Evolutionary conservation across 495 filamentous ascomycete species (phyloP), one percentile per base, ranked within the genome.

Genomic region (Aspergillus funiculosus): DNA sequence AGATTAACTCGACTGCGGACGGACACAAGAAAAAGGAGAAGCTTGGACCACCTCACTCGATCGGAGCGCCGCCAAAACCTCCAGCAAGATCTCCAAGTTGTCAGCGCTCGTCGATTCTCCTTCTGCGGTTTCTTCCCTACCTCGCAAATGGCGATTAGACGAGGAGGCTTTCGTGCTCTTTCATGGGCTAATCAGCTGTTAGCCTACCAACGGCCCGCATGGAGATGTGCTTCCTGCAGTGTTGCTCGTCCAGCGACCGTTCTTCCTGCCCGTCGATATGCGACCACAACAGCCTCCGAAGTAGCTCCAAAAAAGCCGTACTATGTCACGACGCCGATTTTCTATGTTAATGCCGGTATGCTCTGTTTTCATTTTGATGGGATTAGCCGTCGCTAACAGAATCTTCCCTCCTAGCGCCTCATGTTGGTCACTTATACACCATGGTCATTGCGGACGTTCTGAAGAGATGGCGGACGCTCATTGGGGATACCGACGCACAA

Each of bases 341-440:
- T 97, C 73, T 99, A 99, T 60, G 94, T 97, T 64, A 99, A 99
- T 76, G 87, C 90, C 17, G 82, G 89, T 94, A 74, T 53, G 71
- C 48, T 0, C 3, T 14, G 21, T 3, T 2, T 18, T 27, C n/a
- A 17, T 21, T 27, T 17, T 4, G 7, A 6, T 9, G 6, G 2
- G 6, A 11, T 22, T 2, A 19, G 8, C 4, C 6, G 17, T 20
- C 36, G n/a, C 66, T 60, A 66, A 57, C 32, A 8, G n/a, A 15
- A 8, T 13, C 35, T 15, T 10, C 7, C 39, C 20, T n/a, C 20
- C 51, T 24, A 94, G 89, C 85, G 30, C 94, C 92, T 37, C 92
- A 98, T 71, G 77, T 98, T 56, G 92, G 92, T 42, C 94, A 98
- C 61, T 71, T 98, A 25, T 97, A 94, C 62, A 87, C 87, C 14